Conservation (phyloP, 768 basidiomycete genomes). For the Termitomyces sp. region DNA sequence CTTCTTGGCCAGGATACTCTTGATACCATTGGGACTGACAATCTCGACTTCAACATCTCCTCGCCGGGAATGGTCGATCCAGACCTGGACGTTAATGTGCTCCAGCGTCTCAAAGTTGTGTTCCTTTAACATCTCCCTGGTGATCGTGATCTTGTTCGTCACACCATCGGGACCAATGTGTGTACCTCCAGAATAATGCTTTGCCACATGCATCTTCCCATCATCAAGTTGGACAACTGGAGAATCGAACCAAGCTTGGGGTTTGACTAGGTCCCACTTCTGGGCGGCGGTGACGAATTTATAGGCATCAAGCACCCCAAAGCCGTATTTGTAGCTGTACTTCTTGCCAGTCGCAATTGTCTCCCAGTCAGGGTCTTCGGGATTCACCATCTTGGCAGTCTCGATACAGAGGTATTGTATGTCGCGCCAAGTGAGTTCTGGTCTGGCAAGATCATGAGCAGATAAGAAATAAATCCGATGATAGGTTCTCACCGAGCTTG, state of each 20-base stretch:
- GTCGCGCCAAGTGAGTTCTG: constrained; percentile 98
- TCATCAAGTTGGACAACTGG: constrained; percentile 64
- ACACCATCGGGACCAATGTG: constrained; percentile 66
- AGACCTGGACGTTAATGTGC: constrained; percentile 89
- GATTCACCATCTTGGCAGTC: constrained; percentile 75
- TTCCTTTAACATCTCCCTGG: constrained; percentile 58
- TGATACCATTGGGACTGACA: constrained; percentile 80
- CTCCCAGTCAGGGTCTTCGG: constrained; percentile 93
- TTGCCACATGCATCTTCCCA: constrained; percentile 53
- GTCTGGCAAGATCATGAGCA: constrained; percentile 40
- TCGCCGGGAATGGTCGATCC: constrained; percentile 81
- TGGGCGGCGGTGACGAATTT: constrained; percentile 79
- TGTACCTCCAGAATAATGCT: constrained; percentile 59
- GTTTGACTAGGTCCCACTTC: constrained; percentile 85
- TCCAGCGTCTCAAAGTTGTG: constrained; percentile 88
- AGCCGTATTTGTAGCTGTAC: constrained; percentile 92
- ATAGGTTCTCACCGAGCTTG: constrained; percentile 63
- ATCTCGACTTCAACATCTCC: constrained; percentile 95
- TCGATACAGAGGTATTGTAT: constrained; percentile 86
- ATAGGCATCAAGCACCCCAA: constrained; percentile 83
- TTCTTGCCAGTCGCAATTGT: constrained; percentile 62
- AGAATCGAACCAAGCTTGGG: constrained; percentile 86
- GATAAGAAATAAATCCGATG: constrained; percentile 3
- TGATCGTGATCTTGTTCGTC: constrained; percentile 64
- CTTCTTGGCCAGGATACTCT: constrained; percentile 75